These are phyloP conservation scores for Vitis hybrid DNA, from an alignment of 177 flowering plant genomes.

Conservation along the genomic window DNA sequence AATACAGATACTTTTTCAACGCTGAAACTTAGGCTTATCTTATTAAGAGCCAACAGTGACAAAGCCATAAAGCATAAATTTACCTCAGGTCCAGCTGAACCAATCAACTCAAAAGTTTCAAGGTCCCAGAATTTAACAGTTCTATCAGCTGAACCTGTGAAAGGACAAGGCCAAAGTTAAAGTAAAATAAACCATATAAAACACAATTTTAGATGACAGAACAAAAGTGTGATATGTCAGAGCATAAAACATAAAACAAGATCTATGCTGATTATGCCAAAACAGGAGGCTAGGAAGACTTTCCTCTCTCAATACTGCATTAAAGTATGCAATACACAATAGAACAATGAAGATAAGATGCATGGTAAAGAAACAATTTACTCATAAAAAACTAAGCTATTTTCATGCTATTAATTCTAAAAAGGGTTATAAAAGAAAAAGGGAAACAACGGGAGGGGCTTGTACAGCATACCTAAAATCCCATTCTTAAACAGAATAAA, in stretches of 20 bases:
- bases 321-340: not conserved
- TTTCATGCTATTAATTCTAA: not conserved
- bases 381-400: not conserved
- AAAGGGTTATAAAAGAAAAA: not conserved
- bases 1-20: not conserved
- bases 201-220: not conserved
- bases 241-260: not conserved
- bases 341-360: not conserved
- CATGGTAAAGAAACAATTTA: not conserved
- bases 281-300: too few relatives aligned
- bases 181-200: not conserved
- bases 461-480: not conserved
- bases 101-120: conserved; percentile 96
- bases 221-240: not conserved
- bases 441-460: not conserved
- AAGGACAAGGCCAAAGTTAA: not conserved
- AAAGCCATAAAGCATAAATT: not conserved
- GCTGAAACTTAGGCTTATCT: not conserved
- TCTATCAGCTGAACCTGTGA: conserved; percentile 88
- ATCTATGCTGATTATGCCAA: not conserved
- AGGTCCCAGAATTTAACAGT: conserved; percentile 99
- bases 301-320: not conserved
- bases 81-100: conserved; percentile 97
- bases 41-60: not conserved
- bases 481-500: not conserved